These are phyloP conservation scores for Ilyonectria mors-panacis DNA, from an alignment of 2,329 filamentous ascomycete genomes.

Conservation along the genomic window DNA sequence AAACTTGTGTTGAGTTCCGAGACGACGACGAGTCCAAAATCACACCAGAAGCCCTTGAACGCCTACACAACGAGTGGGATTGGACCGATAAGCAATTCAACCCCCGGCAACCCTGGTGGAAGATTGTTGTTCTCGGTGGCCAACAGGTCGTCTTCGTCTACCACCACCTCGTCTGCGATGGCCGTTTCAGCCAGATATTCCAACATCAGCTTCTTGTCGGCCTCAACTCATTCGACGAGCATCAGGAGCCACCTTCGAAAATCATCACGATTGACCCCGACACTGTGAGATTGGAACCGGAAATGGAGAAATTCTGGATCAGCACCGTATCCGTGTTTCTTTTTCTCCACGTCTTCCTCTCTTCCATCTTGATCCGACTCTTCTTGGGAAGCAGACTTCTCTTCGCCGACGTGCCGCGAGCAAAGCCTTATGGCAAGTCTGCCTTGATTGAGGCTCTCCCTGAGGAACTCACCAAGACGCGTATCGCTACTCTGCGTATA, in stretches of 20 bases:
- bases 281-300: constrained; percentile 18
- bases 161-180: constrained; percentile 38
- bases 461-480: constrained; percentile 26
- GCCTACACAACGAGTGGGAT: constrained; percentile 35
- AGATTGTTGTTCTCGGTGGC: constrained; percentile 33
- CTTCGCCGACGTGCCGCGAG: constrained; percentile 19
- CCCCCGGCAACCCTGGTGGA: constrained; percentile 34
- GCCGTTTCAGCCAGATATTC: constrained; percentile 30
- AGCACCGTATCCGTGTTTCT: constrained; percentile 15
- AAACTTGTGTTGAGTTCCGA: constrained; percentile 30
- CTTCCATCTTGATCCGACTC: constrained; percentile 23
- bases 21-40: not conserved
- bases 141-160: constrained; percentile 35
- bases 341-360: constrained; percentile 22
- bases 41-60: constrained; percentile 20
- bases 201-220: constrained; percentile 32
- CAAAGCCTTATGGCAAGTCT: constrained; percentile 16
- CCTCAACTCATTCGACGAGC: constrained; percentile 19
- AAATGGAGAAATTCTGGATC: constrained; percentile 20
- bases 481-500: constrained; percentile 27
- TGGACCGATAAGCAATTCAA: constrained; percentile 32
- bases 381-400: constrained; percentile 23
- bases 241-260: not conserved
- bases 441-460: not conserved
- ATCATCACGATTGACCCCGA: constrained; percentile 28